Percentiles rank a stretch among this genome's conserved stretches.
Conservation (phyloP, 1,284 basidiomycete species). For the Sphagnurus paluster region DNA sequence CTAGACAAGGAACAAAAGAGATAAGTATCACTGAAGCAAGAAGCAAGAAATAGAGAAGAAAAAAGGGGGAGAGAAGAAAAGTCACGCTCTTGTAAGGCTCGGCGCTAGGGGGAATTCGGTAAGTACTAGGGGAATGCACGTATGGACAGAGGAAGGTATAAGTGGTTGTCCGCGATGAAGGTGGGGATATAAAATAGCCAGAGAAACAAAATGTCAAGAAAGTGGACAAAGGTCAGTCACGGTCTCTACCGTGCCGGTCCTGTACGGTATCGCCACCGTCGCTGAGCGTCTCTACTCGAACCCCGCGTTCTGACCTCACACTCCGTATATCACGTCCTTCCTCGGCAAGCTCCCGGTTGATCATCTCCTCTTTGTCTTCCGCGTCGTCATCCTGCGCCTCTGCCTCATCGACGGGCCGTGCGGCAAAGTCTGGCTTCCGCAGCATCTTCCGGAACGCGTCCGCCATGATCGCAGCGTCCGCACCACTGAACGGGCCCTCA, state of each 20-base stretch:
- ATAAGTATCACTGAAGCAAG: conserved; percentile 2
- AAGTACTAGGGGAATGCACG: conserved; percentile 10
- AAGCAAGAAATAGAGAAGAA: conserved; percentile 5
- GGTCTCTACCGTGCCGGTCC: conserved; percentile 32
- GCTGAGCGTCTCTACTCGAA: conserved; percentile 69
- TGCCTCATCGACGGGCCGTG: conserved; percentile 65
- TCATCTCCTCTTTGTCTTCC: conserved; percentile 45
- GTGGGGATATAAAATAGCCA: conserved; percentile 23
- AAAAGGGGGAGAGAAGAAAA: conserved; percentile 6
- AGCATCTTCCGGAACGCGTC: conserved; percentile 82
- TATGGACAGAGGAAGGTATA: conserved; percentile 18
- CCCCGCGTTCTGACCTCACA: conserved; percentile 74
- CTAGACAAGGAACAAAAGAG: conserved; percentile 13
- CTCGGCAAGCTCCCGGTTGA: conserved; percentile 74
- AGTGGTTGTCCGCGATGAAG: conserved; percentile 11
- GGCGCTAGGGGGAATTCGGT: conserved; percentile 15
- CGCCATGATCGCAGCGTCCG: conserved; percentile 86
- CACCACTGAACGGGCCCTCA: conserved; percentile 69
- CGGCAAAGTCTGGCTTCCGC: conserved; percentile 80
- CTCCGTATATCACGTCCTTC: conserved; percentile 81
- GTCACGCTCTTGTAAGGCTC: no score
- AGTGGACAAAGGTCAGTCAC: conserved; percentile 30
- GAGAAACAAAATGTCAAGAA: conserved; percentile 29
- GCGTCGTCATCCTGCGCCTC: conserved; percentile 51
- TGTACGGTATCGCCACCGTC: conserved; percentile 56